phyloP scores from a whole-genome alignment of 306 rosid species.

The Prunus kanzakura region DNA sequence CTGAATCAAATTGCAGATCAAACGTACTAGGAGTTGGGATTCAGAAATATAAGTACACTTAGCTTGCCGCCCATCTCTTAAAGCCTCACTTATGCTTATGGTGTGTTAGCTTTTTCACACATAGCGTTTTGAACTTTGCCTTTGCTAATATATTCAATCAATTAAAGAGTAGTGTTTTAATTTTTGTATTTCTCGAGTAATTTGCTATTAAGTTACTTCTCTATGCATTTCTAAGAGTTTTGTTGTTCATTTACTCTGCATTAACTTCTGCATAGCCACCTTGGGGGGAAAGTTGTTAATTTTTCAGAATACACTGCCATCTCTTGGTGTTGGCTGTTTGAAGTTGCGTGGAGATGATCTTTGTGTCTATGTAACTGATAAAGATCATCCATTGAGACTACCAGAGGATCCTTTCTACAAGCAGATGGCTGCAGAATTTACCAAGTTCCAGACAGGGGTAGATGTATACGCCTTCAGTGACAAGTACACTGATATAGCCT shows the following conservation, averaged over 20 bases:
- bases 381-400: constrained; percentile 73
- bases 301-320: constrained; percentile 92
- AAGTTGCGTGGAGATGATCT: constrained; percentile 93
- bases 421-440: constrained; percentile 99
- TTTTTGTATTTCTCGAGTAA: not conserved
- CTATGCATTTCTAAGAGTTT: not conserved
- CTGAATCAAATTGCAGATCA: too few species aligned
- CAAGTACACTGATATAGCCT: constrained; percentile 94
- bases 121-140: constrained; percentile 10
- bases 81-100: constrained; percentile 91
- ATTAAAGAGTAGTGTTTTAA: constrained; percentile 1
- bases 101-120: constrained; percentile 37
- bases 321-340: constrained; percentile 94
- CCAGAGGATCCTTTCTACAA: constrained; percentile 98
- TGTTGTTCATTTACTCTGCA: constrained; percentile 18
- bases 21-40: too few species aligned
- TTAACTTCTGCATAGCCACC: constrained; percentile 61
- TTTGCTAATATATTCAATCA: not conserved
- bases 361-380: constrained; percentile 88
- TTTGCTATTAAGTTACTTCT: not conserved
- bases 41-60: not conserved
- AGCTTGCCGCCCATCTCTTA: constrained; percentile 93
- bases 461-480: constrained; percentile 90
- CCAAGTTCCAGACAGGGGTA: constrained; percentile 83
- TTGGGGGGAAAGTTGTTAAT: constrained; percentile 93